These are phyloP conservation scores for Ziziphus jujuba DNA, from an alignment of 306 rosid genomes.

Conservation along the genomic window DNA sequence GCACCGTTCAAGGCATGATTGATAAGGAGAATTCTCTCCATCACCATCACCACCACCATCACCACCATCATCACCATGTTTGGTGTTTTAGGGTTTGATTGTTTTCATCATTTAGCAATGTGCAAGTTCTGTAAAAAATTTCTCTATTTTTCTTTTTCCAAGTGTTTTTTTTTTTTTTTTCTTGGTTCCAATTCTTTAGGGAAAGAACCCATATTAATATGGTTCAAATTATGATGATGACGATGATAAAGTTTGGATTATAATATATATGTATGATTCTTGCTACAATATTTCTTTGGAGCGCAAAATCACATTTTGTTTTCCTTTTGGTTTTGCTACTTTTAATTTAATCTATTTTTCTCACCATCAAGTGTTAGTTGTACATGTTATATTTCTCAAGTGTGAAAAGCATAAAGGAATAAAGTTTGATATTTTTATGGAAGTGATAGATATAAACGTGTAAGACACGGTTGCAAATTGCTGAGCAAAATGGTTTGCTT, in stretches of 20 bases:
- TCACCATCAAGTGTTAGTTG: too few species aligned
- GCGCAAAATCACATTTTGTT: slow-evolving; percentile 1
- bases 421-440: background rate
- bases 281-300: slow-evolving; percentile 20
- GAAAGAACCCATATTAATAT: too few species aligned
- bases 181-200: background rate
- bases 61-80: slow-evolving; percentile 39
- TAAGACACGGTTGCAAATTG: slow-evolving; percentile 37
- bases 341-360: background rate
- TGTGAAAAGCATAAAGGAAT: slow-evolving; percentile 27
- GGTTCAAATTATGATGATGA: slow-evolving; percentile 19
- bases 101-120: background rate
- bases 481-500: slow-evolving; percentile 24
- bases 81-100: slow-evolving; percentile 74
- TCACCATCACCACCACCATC: slow-evolving; percentile 31
- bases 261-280: slow-evolving; percentile 23
- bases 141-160: slow-evolving; percentile 5
- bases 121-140: background rate
- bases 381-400: too few species aligned
- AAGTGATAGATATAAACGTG: slow-evolving; percentile 30
- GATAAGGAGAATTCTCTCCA: slow-evolving; percentile 43
- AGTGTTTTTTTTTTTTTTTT: slow-evolving; percentile 1
- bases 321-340: background rate
- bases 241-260: slow-evolving; percentile 17
- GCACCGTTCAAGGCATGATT: slow-evolving; percentile 64